A percentile compares a stretch with the other conserved stretches of the same genome.
Conservation (phyloP, 1,139 yeast species). For the Pichia sp. region DNA sequence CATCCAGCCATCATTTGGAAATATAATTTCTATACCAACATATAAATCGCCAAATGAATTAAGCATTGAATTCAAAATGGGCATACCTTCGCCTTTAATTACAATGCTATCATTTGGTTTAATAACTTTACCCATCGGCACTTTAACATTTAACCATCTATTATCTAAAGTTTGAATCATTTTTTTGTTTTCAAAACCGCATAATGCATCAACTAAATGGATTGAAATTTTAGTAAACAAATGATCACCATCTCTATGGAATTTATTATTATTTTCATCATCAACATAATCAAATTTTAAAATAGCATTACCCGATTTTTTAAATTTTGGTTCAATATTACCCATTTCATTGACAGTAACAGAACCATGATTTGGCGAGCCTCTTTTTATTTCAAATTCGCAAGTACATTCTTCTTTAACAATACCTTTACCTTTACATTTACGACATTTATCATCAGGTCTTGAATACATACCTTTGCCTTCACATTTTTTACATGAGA, state of each 20-base stretch:
- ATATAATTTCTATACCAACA: conserved; percentile 63
- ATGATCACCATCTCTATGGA: conserved; percentile 50
- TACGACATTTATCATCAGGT: conserved; percentile 68
- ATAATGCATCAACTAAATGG: conserved; percentile 71
- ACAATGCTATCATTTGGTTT: conserved; percentile 71
- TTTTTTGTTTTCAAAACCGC: conserved; percentile 63
- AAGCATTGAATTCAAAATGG: conserved; percentile 34
- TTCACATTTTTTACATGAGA: conserved; percentile 62
- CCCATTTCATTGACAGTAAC: conserved; percentile 65
- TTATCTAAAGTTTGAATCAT: conserved; percentile 78
- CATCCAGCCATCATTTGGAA: conserved; percentile 82
- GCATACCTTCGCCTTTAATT: conserved; percentile 83
- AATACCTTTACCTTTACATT: conserved; percentile 62
- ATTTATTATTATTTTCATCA: conserved; percentile 31
- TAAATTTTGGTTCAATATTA: conserved; percentile 70
- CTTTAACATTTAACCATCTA: conserved; percentile 56
- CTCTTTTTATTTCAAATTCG: conserved; percentile 73
- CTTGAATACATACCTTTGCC: conserved; percentile 65
- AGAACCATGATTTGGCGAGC: conserved; percentile 49
- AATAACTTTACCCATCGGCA: conserved; percentile 72
- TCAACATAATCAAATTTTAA: conserved; percentile 34
- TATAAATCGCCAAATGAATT: conserved; percentile 62
- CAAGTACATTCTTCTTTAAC: conserved; percentile 65
- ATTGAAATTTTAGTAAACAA: conserved; percentile 54
- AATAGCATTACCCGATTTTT: conserved; percentile 67